Evolutionary conservation across 2,329 filamentous ascomycete genomes (phyloP), one percentile per base, ranked within the genome.

Genomic region (Xylaria multiplex): DNA sequence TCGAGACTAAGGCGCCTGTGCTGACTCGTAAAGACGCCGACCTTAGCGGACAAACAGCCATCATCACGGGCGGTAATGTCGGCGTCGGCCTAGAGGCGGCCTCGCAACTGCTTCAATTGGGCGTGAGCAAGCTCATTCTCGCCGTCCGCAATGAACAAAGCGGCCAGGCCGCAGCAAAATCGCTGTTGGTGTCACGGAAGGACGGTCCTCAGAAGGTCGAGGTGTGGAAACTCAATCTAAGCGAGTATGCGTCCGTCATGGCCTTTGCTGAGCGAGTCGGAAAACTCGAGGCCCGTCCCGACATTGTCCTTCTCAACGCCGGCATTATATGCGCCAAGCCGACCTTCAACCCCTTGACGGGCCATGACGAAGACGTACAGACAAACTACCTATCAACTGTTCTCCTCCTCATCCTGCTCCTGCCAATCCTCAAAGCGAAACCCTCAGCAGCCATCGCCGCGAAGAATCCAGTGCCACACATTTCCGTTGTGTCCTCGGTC

Each of bases 371-470:
- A 19, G 43, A 46, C 43, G 22, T 46, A 1, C 43, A 46, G 6
- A 46, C 43, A 2, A 46, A 46, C 43, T 84, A 56, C 13, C 77
- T 87, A 64, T 81, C 78, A 27, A 86, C 83, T 0, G 78, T 83
- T 7, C 73, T 87, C 0, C 75, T 87, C 0, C 79, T 78, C 0
- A 71, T 85, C 0, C 75, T 85, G 0, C 60, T 86, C 6, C 70
- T 86, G 0, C 84, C 83, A 0, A 80, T 81, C 37, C 73, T 86
- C 1, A 80, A 81, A 59, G 74, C 42, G 53, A n/a, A 57, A n/a
- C 42, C 50, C 11, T 22, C 14, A 27, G 7, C 2, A 42, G 16
- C n/a, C 19, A 22, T 2, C 1, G 43, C 43, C 19, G 3, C 11
- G 1, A 19, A 46, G 16, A 19, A 19, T 16, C 65, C 43, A 3